Percentiles rank a stretch among this genome's conserved stretches.
phyloP scores from a whole-genome alignment of 768 basidiomycete species.

The Naganishia friedmannii region DNA sequence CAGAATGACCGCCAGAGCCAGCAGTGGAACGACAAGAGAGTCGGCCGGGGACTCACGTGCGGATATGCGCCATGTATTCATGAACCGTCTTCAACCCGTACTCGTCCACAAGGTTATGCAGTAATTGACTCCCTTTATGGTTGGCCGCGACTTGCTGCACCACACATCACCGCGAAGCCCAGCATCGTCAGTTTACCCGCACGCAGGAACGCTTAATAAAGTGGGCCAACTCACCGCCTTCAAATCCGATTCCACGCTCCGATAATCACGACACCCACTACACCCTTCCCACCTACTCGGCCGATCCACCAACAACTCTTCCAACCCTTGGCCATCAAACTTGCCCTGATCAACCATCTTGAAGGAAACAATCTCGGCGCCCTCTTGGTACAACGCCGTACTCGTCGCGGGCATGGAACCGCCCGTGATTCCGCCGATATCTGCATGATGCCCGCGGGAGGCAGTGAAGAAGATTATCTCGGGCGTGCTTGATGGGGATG shows the following conservation, averaged over 20 bases:
- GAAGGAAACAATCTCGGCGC: conserved; percentile 84
- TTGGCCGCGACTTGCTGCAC: conserved; percentile 55
- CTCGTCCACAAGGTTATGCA: conserved; percentile 80
- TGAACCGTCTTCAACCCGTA: conserved; percentile 83
- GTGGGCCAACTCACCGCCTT: conserved; percentile 75
- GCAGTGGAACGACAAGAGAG: neutral
- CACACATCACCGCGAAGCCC: neutral
- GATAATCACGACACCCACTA: conserved; percentile 61
- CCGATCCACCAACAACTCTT: conserved; percentile 71
- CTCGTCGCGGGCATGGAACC: conserved; percentile 93
- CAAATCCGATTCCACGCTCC: conserved; percentile 86
- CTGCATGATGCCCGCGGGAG: conserved; percentile 88
- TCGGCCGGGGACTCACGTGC: conserved; percentile 3
- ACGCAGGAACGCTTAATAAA: no score
- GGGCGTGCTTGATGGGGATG: conserved; percentile 18
- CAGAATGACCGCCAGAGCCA: neutral
- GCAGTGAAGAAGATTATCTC: conserved; percentile 91
- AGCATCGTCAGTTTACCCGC: no score
- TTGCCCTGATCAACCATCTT: conserved; percentile 81
- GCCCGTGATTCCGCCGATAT: conserved; percentile 80
- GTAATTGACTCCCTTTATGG: conserved; percentile 81
- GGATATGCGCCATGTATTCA: conserved; percentile 75
- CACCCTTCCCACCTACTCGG: conserved; percentile 40
- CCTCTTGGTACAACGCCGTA: conserved; percentile 87
- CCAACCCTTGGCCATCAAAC: conserved; percentile 71